These are phyloP conservation scores for Xerocomus minutiporus DNA, from an alignment of 1,284 basidiomycete species.

Conservation along the genomic window DNA sequence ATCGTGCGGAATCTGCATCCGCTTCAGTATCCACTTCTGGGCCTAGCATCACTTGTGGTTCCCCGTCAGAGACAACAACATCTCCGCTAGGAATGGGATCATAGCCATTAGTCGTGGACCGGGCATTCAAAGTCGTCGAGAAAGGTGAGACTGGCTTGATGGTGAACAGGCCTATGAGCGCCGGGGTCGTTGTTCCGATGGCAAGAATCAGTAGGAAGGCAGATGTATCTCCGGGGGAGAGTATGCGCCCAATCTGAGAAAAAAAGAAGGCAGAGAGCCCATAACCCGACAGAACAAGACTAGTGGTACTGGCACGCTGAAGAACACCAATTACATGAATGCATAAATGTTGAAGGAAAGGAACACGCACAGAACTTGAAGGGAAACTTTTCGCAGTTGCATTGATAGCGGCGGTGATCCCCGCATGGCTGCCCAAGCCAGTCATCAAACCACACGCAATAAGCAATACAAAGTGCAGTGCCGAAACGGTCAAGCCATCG, in stretches of 20 bases:
- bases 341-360: neutral
- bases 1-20: conserved; percentile 15
- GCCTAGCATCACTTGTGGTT: conserved; percentile 28
- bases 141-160: conserved; percentile 52
- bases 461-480: conserved; percentile 38
- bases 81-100: conserved; percentile 14
- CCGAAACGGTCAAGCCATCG: conserved; percentile 16
- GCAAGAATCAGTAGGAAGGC: conserved; percentile 68
- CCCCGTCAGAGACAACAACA: conserved; percentile 16
- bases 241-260: conserved; percentile 59
- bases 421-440: conserved; percentile 60
- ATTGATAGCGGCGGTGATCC: conserved; percentile 53
- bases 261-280: conserved; percentile 82
- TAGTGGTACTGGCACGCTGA: conserved; percentile 67
- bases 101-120: conserved; percentile 7
- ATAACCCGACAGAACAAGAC: conserved; percentile 76
- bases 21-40: conserved; percentile 17
- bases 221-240: conserved; percentile 70
- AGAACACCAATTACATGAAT: neutral
- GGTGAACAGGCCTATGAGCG: conserved; percentile 63
- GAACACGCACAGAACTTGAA: conserved; percentile 42
- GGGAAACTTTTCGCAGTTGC: conserved; percentile 66
- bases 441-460: conserved; percentile 53
- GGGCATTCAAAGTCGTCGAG: conserved; percentile 4
- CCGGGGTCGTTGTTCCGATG: conserved; percentile 64